Conservation (phyloP, 305 asterid genomes). For the Solanum hybrid region DNA sequence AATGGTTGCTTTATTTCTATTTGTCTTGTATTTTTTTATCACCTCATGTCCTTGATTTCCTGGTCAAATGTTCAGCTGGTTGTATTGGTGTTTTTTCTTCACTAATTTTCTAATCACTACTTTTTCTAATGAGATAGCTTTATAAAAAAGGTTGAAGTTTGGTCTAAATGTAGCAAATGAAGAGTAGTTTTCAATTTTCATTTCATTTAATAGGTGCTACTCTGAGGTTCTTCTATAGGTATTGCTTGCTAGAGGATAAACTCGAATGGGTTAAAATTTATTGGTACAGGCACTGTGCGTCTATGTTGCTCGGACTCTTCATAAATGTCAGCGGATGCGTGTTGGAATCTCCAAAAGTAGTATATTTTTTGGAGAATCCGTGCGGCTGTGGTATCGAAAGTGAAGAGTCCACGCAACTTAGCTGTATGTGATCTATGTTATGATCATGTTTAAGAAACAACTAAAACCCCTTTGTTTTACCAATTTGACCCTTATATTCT, state of each 20-base stretch:
- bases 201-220: not conserved
- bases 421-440: not conserved
- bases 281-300: not conserved
- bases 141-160: not conserved
- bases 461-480: not conserved
- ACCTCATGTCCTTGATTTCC: not conserved
- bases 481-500: not conserved
- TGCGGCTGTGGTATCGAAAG: not conserved
- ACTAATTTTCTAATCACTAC: not conserved
- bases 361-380: not conserved
- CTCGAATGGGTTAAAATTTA: not conserved
- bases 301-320: not conserved
- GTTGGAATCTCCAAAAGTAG: not conserved
- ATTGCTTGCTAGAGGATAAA: not conserved
- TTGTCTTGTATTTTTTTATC: not conserved
- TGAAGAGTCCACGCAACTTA: not conserved
- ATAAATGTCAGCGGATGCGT: not conserved
- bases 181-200: not conserved
- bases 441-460: not conserved
- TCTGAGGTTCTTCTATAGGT: not conserved
- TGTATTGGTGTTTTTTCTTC: not conserved
- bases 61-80: not conserved
- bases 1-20: not conserved
- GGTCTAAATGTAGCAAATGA: not conserved
- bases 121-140: not conserved